Conservation (phyloP, 116 monocot species). For the Zostera marina region DNA sequence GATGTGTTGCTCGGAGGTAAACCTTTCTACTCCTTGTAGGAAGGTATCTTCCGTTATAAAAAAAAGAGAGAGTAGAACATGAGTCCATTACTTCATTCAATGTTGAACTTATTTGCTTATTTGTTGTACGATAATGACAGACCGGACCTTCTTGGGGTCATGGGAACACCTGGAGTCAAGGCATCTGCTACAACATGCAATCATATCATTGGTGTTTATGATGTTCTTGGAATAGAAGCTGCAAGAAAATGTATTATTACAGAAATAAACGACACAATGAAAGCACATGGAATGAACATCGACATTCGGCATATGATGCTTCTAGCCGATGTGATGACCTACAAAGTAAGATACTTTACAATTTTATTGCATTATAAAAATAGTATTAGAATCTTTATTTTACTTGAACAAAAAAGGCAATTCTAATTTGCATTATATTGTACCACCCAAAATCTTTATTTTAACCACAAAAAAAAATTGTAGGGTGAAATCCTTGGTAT, state of each 20-base stretch:
- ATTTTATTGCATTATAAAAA: neutral
- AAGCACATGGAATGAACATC: slow-evolving; percentile 73
- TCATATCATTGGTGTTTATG: slow-evolving; percentile 63
- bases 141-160: slow-evolving; percentile 72
- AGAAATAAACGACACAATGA: slow-evolving; percentile 74
- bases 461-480: too few relatives aligned
- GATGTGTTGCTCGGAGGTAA: too few relatives aligned
- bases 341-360: slow-evolving; percentile 33
- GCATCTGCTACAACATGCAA: slow-evolving; percentile 61
- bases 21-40: too few relatives aligned
- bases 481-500: slow-evolving; percentile 98
- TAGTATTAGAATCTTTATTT: neutral
- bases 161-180: slow-evolving; percentile 86
- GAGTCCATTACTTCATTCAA: too few relatives aligned
- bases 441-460: too few relatives aligned
- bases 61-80: too few relatives aligned
- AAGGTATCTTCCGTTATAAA: too few relatives aligned
- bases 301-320: slow-evolving; percentile 97
- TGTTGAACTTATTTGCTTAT: too few relatives aligned
- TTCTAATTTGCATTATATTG: neutral
- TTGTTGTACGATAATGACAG: slow-evolving; percentile 13
- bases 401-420: neutral
- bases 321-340: slow-evolving; percentile 94
- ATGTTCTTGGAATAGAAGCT: slow-evolving; percentile 97
- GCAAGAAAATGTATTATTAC: slow-evolving; percentile 80